phyloP scores from a whole-genome alignment of 495 filamentous ascomycete genomes.

The Parmelia sp. region DNA sequence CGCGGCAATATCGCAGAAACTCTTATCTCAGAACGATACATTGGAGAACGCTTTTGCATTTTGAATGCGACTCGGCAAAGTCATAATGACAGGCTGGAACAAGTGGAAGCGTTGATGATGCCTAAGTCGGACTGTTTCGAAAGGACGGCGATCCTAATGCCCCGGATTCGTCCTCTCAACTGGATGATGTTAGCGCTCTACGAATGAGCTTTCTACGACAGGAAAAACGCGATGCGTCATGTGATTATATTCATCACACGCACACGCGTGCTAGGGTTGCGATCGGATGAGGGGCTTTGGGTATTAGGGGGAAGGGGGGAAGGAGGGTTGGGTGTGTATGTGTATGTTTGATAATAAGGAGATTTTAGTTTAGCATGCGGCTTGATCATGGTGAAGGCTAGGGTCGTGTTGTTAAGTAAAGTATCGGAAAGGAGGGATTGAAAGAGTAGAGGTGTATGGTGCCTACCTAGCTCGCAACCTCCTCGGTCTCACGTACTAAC shows the following conservation, averaged over 20 bases:
- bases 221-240: conserved; percentile 3
- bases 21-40: background rate
- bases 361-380: too few species aligned
- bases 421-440: too few species aligned
- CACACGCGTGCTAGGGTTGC: background rate
- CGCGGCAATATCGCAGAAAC: background rate
- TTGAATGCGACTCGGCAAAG: background rate
- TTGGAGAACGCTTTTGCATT: background rate
- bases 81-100: background rate
- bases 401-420: too few species aligned
- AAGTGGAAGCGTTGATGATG: background rate
- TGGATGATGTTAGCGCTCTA: background rate
- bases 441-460: too few species aligned
- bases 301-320: too few species aligned
- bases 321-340: too few species aligned
- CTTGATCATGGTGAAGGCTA: too few species aligned
- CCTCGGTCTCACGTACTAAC: background rate
- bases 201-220: background rate
- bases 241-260: background rate
- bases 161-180: background rate
- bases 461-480: background rate
- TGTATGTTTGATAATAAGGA: too few species aligned
- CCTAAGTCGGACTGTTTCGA: background rate
- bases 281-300: too few species aligned
- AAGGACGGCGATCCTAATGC: background rate